Conservation (phyloP, 2,329 filamentous ascomycete species). For the Beauveria medogensis region DNA sequence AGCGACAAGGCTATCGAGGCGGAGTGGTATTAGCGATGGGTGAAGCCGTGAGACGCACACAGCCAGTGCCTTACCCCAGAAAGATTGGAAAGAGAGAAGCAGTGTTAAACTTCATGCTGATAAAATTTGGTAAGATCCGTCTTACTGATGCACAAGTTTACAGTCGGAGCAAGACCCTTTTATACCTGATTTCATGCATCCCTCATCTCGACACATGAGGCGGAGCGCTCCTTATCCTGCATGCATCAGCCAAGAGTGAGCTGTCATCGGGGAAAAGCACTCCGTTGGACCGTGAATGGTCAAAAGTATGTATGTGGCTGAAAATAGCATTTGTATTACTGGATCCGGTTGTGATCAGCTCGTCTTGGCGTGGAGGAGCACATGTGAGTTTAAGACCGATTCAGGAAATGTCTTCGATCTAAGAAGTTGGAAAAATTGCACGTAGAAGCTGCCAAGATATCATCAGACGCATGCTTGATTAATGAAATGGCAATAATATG, state of each 20-base stretch:
- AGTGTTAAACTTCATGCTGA: not conserved
- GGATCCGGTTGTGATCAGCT: not conserved
- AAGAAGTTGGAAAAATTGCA: too few species aligned
- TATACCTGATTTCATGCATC: not conserved
- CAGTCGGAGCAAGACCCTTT: not conserved
- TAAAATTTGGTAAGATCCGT: not conserved
- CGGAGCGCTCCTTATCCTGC: too few species aligned
- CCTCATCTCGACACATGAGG: not conserved
- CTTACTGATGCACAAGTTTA: not conserved
- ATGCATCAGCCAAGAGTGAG: not conserved
- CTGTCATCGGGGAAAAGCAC: not conserved
- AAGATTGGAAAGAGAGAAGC: not conserved
- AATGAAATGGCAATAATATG: too few species aligned
- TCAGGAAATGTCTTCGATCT: too few species aligned
- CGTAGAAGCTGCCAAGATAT: too few species aligned
- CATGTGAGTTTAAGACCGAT: not conserved
- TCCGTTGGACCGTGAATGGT: too few species aligned
- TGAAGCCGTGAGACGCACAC: not conserved
- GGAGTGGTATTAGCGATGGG: not conserved
- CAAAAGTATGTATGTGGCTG: not conserved
- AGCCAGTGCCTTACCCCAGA: not conserved
- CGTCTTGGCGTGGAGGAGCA: conserved; percentile 8
- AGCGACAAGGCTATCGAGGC: not conserved
- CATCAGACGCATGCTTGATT: too few species aligned
- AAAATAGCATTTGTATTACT: not conserved